Evolutionary conservation across 2,329 filamentous ascomycete genomes (phyloP), one percentile per base, ranked within the genome.

Genomic region (Teratosphaeria epicoccoides): DNA sequence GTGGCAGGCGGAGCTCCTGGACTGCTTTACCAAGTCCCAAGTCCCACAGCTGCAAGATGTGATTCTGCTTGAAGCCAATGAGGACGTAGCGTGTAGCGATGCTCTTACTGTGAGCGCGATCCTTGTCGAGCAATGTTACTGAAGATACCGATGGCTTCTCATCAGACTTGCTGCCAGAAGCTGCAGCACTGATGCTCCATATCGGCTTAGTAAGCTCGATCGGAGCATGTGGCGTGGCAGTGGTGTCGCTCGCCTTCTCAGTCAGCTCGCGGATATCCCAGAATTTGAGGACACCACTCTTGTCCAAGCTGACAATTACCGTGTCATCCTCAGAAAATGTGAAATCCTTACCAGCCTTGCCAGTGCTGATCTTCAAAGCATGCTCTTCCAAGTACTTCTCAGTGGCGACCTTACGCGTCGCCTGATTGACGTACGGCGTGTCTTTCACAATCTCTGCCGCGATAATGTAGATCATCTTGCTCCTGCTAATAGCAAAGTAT

Each of bases 131-230:
- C 70, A 98, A 85, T 68, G 95, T 80, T 53, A 98, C 88, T 23
- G 93, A 97, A 2, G 91, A 97, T 6, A 94, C 91, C 84, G 90
- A 96, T 4, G 90, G 90, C 74, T 97, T 96, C 68, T 96, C 93
- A 24, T 65, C 64, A 2, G 59, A 52, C 56, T 62, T 62, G 57
- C 59, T 59, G 22, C 63, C 62, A 24, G 63, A 62, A 4, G 63
- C 57, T 9, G 57, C 59, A 17, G 90, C 95, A 44, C 84, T 85
- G 62, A 96, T 81, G 25, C 88, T 94, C 73, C 93, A 81, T 57
- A 97, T 71, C 4, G 93, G 90, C 57, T 88, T 84, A 61, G 87
- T 88, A 54, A 97, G 81, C 46, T 66, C 63, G 46, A 88, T 75
- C 1, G 82, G 70, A 23, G 67, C 68, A 47, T 76, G 70, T 24